Base-by-base conservation (phyloP, 306 rosid species). In the Sophora flavescens region DNA sequence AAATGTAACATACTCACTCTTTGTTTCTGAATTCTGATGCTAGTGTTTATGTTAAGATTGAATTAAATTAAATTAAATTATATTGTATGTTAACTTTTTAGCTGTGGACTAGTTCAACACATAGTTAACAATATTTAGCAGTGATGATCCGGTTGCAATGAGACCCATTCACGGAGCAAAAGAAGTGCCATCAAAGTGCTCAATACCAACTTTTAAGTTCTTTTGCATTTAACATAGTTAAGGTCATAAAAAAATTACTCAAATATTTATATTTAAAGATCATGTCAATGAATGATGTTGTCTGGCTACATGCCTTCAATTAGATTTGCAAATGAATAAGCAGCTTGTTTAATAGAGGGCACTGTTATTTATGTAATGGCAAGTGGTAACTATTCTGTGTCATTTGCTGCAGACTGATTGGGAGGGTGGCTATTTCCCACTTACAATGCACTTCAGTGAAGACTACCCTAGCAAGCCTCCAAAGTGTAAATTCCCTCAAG, bases 391-490 rank as follows among this genome's bases (percentile, higher is more conserved):
- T 63, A 63, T 69, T 63, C 17, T 81, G 1, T 8, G 32, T 76
- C 77, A 51, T 26, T 58, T 84, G 30, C 67, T 87, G 90, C 92
- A 95, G 99, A 95, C 97, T 57, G 99, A 95, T 78, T 95, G 99
- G 99, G 99, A 95, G 75, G 97, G 97, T 58, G 99, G 99, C 5
- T 91, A 56, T 79, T 95, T 83, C 76, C 99, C 99, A 47, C 87
- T 95, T 41, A 90, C 97, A 16, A 87, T 95, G 85, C 89, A 92
- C 80, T 95, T 95, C 90, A 95, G 97, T 86, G 99, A 95, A 83
- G 99, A 95, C 83, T 95, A 95, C 86, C 99, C 99, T 48, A 95
- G 97, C 87, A 95, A 92, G 80, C 97, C 99, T 59, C 99, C 99
- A 3, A 92, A 92, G 84, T 95, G 99, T 73, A 92, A 91, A 83